Evolutionary conservation across 2,329 filamentous ascomycete genomes (phyloP), one percentile per base, ranked within the genome.

Genomic region (Ascosphaera pollenicola): DNA sequence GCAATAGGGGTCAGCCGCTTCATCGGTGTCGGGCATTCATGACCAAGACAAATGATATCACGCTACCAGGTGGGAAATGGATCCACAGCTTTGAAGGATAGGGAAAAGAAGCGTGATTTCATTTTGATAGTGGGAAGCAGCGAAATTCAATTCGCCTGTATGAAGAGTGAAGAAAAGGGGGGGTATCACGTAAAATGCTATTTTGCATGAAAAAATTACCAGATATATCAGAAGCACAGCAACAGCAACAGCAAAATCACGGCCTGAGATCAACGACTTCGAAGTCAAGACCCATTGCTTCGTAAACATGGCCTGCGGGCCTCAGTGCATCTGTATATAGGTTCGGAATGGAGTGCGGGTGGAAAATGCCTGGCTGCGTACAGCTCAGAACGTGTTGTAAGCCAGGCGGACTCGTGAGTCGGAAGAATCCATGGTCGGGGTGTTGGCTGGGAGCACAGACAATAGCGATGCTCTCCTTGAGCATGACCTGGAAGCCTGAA

Each of bases 381-480:
- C 89, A 98, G 32, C 74, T 69, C 35, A 92, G 63, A 26, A 98
- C 77, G n/a, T 82, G 72, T 45, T 80, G 74, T 48, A 95, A 68
- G 0, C 89, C 89, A 0, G 89, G 87, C 0, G 89, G 89, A 56
- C 94, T 81, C 0, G 89, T 98, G 3, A 98, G 65, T 26, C 89
- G 74, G 59, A 95, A 98, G 17, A 91, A 78, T 37, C 89, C 89
- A 65, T 82, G 87, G 44, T 82, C 87, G 21, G 53, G 50, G 30
- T 68, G 65, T 49, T 79, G 82, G 41, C 70, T 78, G 0, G 89
- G 89, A 4, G 89, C 82, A 59, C 89, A 98, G 31, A 98, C 89
- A 50, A 98, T 92, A 3, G 89, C 89, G 45, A 98, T 84, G 49
- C 82, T 91, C 63, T 98, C 89, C 1, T 84, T 78, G 59, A 95